A percentile compares a stretch with the other conserved stretches of the same genome.
Conservation (phyloP, 1,284 basidiomycete genomes). For the Cutaneotrichosporon sp. region DNA sequence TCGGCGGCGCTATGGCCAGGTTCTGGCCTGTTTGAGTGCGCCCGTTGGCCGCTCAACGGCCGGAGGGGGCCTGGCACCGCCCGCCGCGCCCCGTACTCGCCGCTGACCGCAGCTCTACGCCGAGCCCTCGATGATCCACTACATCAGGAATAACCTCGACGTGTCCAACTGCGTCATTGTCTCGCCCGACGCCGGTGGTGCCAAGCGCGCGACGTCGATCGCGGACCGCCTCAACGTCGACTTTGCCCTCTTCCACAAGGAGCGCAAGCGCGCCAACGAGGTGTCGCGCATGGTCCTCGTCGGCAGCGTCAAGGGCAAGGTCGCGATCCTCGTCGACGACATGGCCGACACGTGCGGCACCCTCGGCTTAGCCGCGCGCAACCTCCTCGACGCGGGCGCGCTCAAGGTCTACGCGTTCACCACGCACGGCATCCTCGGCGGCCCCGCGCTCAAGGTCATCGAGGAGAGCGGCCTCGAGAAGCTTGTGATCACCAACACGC, state of each 20-base stretch:
- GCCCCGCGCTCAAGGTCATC: conserved; percentile 75
- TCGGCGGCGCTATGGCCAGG: no score
- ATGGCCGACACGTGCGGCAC: conserved; percentile 99
- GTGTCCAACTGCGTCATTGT: conserved; percentile 91
- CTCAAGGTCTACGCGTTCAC: conserved; percentile 86
- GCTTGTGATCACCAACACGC: conserved; percentile 97
- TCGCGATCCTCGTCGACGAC: conserved; percentile 98
- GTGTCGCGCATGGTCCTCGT: conserved; percentile 99
- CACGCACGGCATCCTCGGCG: conserved; percentile 95
- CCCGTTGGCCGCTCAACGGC: no score
- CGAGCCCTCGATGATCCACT: conserved; percentile 94
- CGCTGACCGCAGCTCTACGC: conserved; percentile 68
- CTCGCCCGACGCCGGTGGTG: conserved; percentile 97
- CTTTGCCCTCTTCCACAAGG: conserved; percentile 99
- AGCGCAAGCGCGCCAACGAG: conserved; percentile 99
- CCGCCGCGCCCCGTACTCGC: no score
- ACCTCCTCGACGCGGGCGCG: conserved; percentile 89
- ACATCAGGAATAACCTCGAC: conserved; percentile 90
- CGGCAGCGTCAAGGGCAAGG: conserved; percentile 88
- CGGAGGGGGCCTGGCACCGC: no score
- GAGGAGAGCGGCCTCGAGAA: conserved; percentile 81
- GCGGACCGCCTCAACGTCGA: conserved; percentile 96
- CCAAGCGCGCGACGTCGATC: conserved; percentile 96
- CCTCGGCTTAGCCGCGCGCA: conserved; percentile 85
- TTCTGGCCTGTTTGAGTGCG: no score